Base-by-base conservation (phyloP, 257 asterid genomes). In the Forsythia viridissima region DNA sequence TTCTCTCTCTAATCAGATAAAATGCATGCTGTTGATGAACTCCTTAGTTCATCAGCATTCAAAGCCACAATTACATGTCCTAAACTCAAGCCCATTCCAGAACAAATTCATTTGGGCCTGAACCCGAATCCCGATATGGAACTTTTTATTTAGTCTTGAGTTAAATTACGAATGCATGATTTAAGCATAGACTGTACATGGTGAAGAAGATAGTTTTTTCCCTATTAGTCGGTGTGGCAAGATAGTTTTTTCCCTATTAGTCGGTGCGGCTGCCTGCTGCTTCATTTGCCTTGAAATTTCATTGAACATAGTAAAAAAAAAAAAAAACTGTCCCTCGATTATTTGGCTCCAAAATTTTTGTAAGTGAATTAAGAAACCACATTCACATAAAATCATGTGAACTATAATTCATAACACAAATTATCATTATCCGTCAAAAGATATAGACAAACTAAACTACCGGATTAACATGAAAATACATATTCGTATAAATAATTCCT, bases 21-120 rank as follows among this genome's bases (percentile, higher is more conserved):
- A 41, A 89, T 89, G 91, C 91, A 87, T 70, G 85, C 82, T 84
- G 85, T 86, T 8, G 84, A 75, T 71, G 77, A 83, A 77, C 80
- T 75, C 82, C 61, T 77, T 51, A 79, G 42, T 72, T 65, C 84
- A 8, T 42, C 84, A 30, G 40, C 82, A 59, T 18, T 78, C 30
- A 70, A 79, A 2, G 80, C 61, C 18, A 24, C 55, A 43, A 34
- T 55, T 51, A 51, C 79, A 0, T 36, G 48, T 40, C 38, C 34
- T 30, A 30, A 30, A 30, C 34, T 30, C 34, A 30, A 30, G 34
- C 34, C 80, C 39, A 42, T 42, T 42, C 46, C 8, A 42, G 46
- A 42, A 42, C 12, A 42, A 42, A 42, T 42, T 42, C 11, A 42
- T 0, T 9, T 42, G 46, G 77, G 79, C 6, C 73, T 83, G 77